These are phyloP conservation scores for Colletotrichum liriopes DNA, from an alignment of 2,329 filamentous ascomycete species.

Conservation along the genomic window DNA sequence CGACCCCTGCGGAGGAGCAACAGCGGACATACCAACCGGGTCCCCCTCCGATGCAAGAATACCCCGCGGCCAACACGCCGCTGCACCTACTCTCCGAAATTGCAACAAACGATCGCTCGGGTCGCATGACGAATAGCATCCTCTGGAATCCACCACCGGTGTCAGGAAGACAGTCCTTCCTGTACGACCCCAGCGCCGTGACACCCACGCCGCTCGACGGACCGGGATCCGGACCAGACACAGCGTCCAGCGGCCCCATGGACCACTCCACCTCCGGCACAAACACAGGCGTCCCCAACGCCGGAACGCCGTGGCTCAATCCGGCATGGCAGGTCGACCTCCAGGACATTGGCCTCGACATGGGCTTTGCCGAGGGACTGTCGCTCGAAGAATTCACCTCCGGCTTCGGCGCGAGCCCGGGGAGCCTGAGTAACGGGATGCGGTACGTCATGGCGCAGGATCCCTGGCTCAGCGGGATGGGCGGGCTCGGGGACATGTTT, in stretches of 20 bases:
- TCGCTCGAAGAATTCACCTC: constrained; percentile 41
- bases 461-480: constrained; percentile 58
- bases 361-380: constrained; percentile 37
- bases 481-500: constrained; percentile 50
- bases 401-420: constrained; percentile 40
- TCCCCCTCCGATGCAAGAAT: constrained; percentile 44
- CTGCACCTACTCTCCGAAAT: constrained; percentile 72
- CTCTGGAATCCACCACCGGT: constrained; percentile 46
- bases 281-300: not conserved
- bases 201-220: constrained; percentile 26
- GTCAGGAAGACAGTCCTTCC: constrained; percentile 53
- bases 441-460: constrained; percentile 56
- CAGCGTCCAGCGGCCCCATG: constrained; percentile 16
- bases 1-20: constrained; percentile 36
- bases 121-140: constrained; percentile 33
- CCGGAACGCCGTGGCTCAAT: constrained; percentile 22
- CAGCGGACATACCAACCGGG: constrained; percentile 44
- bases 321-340: constrained; percentile 25
- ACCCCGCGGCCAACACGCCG: constrained; percentile 63
- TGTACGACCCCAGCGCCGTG: constrained; percentile 51
- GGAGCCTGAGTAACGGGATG: constrained; percentile 47
- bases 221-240: constrained; percentile 13
- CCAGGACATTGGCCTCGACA: constrained; percentile 39
- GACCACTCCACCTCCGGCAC: not conserved
- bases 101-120: constrained; percentile 60